Evolutionary conservation across 2,329 filamentous ascomycete genomes (phyloP), one percentile per base, ranked within the genome.

Genomic region (Cladorrhinum sp.): DNA sequence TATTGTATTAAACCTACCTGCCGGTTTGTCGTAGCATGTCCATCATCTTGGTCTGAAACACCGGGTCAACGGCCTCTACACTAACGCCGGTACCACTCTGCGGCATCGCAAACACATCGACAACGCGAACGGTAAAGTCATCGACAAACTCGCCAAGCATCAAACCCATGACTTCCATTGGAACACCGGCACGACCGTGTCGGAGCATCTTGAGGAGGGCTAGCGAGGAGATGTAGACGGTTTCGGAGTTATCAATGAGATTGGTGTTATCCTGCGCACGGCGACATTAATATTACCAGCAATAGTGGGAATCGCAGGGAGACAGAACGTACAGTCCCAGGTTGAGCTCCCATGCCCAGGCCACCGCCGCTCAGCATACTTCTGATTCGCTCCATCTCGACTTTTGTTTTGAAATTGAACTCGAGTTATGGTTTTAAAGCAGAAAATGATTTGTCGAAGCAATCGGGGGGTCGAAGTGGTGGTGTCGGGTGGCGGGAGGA

Each of bases 41-140:
- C 95, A 99, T 99, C 95, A 99, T 99, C 84, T 97, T 99, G 72
- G 92, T 97, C 80, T 99, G 95, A 77, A 99, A 99, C 32, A 99
- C 95, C 9, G 93, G 92, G 74, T 99, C 95, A 65, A 99, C 95
- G 55, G 95, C 96, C 78, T 99, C 95, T 71, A 99, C 95, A 77
- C 92, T 96, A 69, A 99, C 95, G 68, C 95, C 95, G 1, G 95
- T 99, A 78, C 95, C 95, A 69, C 93, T 97, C 75, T 99, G 95
- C 20, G 95, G 95, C 95, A 99, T 99, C 62, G 95, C 95, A 77
- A 99, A 99, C 25, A 99, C 95, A 77, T 99, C 95, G 67, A 98
- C 93, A 13, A 99, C 95, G 68, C 93, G 89, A 64, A 99, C 95
- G 62, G 95, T 99, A 78, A 97, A 99, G 79, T 98, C 95, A 73